Evolutionary conservation across 2,329 filamentous ascomycete genomes (phyloP), one percentile per base, ranked within the genome.

Genomic region (Bipolaris zeicola): DNA sequence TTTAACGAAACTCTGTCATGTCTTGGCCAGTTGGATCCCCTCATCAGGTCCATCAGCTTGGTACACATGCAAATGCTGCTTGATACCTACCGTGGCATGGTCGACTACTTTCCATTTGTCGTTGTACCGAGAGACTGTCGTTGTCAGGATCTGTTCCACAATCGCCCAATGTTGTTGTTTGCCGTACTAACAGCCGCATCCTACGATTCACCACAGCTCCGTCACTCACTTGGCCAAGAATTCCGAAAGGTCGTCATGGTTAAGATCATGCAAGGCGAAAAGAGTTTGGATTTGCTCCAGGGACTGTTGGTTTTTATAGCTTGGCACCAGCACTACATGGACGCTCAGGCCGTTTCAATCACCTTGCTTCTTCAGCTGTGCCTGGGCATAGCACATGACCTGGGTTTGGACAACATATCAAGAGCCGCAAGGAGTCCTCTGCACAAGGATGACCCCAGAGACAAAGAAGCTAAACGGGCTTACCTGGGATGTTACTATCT

Each of bases 291-390:
- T 55, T 44, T 75, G 28, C 54, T 75, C 22, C 71, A 74, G 38
- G 69, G 64, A 3, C 53, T 75, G 24, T 54, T 75, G 13, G 65
- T 74, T 11, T 75, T 74, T 46, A 70, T 74, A 48, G 73, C 73
- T 3, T 75, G 73, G 73, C 72, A 75, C 36, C 72, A 75, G 31
- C 72, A 72, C 46, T 75, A 74, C 39, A 74, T 74, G 71, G 71
- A 75, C 44, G 50, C 66, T 24, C 66, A 74, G 31, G 69, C 71
- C 6, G 64, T 73, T 28, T 74, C 72, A 1, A 66, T 74, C 33
- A 66, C 69, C 13, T 68, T 73, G 62, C 67, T 75, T 31, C 60
- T 74, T 6, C 73, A 74, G 42, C 59, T 75, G 5, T 74, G 69
- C 45, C 55, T 72, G 20, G 71, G 71, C 43, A 69, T 75, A 18